Conservation (phyloP, 169 alveolate species). For the Plasmodium inui region DNA sequence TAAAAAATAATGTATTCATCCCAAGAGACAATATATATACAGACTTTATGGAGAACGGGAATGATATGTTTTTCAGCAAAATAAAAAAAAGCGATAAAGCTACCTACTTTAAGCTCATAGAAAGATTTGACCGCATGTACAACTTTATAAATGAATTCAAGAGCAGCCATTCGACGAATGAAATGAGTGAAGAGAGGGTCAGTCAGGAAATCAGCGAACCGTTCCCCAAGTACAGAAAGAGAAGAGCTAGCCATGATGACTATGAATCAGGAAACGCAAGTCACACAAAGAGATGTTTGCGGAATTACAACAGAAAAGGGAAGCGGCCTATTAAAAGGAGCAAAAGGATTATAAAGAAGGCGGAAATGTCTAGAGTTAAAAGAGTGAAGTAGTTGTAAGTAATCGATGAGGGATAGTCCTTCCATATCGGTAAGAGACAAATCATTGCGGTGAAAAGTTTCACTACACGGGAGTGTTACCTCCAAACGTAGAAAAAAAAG, state of each 20-base stretch:
- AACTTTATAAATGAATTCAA: slow-evolving; percentile 64
- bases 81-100: slow-evolving; percentile 55
- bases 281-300: neutral
- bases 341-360: slow-evolving; percentile 27
- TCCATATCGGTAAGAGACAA: neutral
- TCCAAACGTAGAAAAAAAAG: neutral
- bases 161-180: slow-evolving; percentile 4
- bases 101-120: slow-evolving; percentile 61
- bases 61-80: slow-evolving; percentile 64
- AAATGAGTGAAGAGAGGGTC: neutral
- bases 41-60: slow-evolving; percentile 70
- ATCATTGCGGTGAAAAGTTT: neutral
- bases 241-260: slow-evolving; percentile 22
- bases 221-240: slow-evolving; percentile 13
- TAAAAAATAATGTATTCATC: slow-evolving; percentile 53
- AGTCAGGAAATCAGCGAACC: slow-evolving; percentile 8
- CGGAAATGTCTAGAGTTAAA: slow-evolving; percentile 13
- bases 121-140: slow-evolving; percentile 68
- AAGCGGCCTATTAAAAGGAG: slow-evolving; percentile 26
- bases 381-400: neutral
- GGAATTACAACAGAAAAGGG: slow-evolving; percentile 7
- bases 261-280: slow-evolving; percentile 12
- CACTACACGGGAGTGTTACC: neutral
- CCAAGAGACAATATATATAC: slow-evolving; percentile 68
- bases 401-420: neutral